phyloP scores from a whole-genome alignment of 1,284 basidiomycete species.

The Naganishia cerealis region DNA sequence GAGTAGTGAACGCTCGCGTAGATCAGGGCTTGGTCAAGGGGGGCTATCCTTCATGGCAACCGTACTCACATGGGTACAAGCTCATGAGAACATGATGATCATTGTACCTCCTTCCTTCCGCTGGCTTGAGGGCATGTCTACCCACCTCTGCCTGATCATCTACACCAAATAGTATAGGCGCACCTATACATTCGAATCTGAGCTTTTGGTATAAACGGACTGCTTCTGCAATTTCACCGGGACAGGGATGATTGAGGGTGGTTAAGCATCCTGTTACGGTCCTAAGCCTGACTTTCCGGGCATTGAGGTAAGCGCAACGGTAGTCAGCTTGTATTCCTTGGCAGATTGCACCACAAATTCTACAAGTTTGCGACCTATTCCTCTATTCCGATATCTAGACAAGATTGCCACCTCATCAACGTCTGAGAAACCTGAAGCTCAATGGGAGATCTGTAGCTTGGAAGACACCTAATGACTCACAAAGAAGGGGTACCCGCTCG shows the following conservation, averaged over 20 bases:
- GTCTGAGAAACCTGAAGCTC: background rate
- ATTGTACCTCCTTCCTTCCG: background rate
- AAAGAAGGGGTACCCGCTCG: conserved; percentile 6
- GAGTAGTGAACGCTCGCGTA: background rate
- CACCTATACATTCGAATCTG: background rate
- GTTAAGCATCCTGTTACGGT: background rate
- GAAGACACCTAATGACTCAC: background rate
- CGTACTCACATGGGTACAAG: background rate
- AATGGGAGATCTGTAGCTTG: background rate
- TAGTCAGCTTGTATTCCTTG: background rate
- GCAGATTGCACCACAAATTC: conserved; percentile 1
- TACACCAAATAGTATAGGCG: background rate
- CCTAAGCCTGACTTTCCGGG: background rate
- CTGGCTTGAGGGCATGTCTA: background rate
- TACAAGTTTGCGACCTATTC: conserved; percentile 20
- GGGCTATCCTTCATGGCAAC: background rate
- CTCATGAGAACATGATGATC: background rate
- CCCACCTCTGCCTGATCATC: background rate
- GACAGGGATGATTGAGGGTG: too few species aligned
- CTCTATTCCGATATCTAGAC: background rate
- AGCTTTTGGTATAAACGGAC: background rate
- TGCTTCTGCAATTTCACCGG: too few species aligned
- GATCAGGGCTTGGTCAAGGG: too few species aligned
- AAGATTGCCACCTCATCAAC: conserved; percentile 19
- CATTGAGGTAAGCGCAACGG: background rate